These are phyloP conservation scores for Mercurialis annua DNA, from an alignment of 345 rosid species.

Conservation along the genomic window DNA sequence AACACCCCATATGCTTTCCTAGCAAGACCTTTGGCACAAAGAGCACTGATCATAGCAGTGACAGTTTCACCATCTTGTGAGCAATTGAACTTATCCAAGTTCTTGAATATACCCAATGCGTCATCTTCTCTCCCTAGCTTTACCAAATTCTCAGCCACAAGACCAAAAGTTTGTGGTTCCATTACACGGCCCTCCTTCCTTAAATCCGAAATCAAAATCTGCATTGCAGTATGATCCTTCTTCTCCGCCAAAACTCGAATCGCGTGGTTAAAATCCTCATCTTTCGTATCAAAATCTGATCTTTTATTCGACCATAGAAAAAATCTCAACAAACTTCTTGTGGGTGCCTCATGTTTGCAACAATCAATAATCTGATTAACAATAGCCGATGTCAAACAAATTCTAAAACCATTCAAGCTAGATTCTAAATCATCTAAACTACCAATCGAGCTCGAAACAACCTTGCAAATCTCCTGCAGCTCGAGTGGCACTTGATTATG, in stretches of 20 bases:
- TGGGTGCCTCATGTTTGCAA: conserved; percentile 56
- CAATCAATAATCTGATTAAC: conserved; percentile 46
- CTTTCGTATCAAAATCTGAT: conserved; percentile 35
- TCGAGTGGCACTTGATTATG: conserved; percentile 16
- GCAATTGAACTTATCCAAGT: conserved; percentile 73
- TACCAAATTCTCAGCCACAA: conserved; percentile 66
- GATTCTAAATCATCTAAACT: conserved; percentile 81
- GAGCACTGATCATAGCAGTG: conserved; percentile 57
- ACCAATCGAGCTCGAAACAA: conserved; percentile 56
- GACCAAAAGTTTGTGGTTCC: conserved; percentile 57
- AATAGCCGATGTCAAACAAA: conserved; percentile 38
- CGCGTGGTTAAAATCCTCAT: conserved; percentile 60
- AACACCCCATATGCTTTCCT: conserved; percentile 78
- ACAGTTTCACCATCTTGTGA: conserved; percentile 52
- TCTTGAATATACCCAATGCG: conserved; percentile 84
- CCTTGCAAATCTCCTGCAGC: conserved; percentile 41
- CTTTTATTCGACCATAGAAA: conserved; percentile 68
- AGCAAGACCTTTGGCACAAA: conserved; percentile 74
- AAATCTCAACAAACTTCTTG: conserved; percentile 67
- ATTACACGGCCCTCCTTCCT: conserved; percentile 50
- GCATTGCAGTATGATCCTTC: conserved; percentile 63
- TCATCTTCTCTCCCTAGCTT: conserved; percentile 72
- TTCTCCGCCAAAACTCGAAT: conserved; percentile 62
- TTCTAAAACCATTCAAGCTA: conserved; percentile 37
- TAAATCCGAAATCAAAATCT: conserved; percentile 64